A percentile compares a stretch with the other conserved stretches of the same genome.
These are phyloP conservation scores for Sisymbrium irio DNA, from an alignment of 345 rosid genomes.

Conservation along the genomic window DNA sequence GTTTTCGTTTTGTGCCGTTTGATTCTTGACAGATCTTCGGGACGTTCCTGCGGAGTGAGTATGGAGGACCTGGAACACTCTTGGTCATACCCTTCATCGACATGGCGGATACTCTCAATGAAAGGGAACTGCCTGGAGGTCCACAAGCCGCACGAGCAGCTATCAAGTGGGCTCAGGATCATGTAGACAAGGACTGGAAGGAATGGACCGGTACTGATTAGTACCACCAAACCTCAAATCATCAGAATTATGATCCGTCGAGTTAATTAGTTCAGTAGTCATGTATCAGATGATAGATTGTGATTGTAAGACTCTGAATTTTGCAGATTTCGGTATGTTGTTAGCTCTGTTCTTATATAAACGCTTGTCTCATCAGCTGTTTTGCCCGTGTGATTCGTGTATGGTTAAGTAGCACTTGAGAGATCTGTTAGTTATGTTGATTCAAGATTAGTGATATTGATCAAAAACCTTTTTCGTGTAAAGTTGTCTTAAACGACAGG, in stretches of 20 bases:
- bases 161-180: conserved; percentile 80
- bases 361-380: background rate
- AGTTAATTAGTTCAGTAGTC: conserved; percentile 1
- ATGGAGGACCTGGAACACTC: conserved; percentile 95
- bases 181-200: conserved; percentile 92
- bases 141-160: conserved; percentile 92
- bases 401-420: background rate
- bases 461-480: too few species aligned
- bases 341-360: background rate
- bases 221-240: background rate
- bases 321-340: too few species aligned
- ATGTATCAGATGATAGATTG: background rate
- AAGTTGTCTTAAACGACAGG: background rate
- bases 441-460: background rate
- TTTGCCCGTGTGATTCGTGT: background rate
- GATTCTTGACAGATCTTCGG: conserved; percentile 57
- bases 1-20: background rate
- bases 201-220: conserved; percentile 68
- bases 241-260: background rate
- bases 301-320: conserved; percentile 6
- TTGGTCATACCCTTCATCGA: conserved; percentile 84
- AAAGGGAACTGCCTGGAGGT: conserved; percentile 77
- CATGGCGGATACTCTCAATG: conserved; percentile 86
- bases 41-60: conserved; percentile 72
- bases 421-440: background rate